phyloP scores from a whole-genome alignment of 495 filamentous ascomycete species.

The Thozetella sp. region DNA sequence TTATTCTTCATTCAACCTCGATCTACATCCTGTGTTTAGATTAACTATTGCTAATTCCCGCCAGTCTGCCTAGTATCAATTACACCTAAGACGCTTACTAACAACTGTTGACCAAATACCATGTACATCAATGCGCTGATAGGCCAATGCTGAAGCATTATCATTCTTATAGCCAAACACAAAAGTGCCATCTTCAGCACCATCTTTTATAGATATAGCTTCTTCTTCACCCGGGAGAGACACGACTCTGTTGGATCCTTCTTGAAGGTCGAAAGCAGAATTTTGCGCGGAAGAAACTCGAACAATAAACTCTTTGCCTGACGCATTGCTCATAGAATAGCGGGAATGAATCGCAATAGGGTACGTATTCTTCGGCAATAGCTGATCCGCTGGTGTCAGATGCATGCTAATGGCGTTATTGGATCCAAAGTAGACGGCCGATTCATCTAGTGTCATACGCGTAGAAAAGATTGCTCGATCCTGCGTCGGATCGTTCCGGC shows the following conservation, averaged over 20 bases:
- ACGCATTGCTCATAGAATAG: background rate
- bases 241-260: conserved; percentile 6
- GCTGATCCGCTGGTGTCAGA: conserved; percentile 2
- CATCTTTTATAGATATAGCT: conserved; percentile 11
- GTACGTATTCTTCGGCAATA: conserved; percentile 3
- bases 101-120: background rate
- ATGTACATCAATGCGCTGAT: conserved; percentile 1
- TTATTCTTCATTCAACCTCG: background rate
- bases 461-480: background rate
- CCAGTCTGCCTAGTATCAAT: background rate
- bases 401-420: conserved; percentile 4
- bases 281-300: background rate
- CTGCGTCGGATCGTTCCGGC: conserved; percentile 3
- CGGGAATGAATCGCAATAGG: background rate
- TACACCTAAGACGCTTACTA: background rate
- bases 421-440: background rate
- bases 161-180: conserved; percentile 45
- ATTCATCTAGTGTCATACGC: conserved; percentile 3
- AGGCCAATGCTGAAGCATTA: background rate
- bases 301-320: background rate
- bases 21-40: background rate
- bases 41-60: background rate
- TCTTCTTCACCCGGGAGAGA: background rate
- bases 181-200: conserved; percentile 48
- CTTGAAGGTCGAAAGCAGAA: background rate